A percentile compares a stretch with the other conserved stretches of the same genome.
phyloP scores from a whole-genome alignment of 805 yeast species.

The Pichia occidentalis region DNA sequence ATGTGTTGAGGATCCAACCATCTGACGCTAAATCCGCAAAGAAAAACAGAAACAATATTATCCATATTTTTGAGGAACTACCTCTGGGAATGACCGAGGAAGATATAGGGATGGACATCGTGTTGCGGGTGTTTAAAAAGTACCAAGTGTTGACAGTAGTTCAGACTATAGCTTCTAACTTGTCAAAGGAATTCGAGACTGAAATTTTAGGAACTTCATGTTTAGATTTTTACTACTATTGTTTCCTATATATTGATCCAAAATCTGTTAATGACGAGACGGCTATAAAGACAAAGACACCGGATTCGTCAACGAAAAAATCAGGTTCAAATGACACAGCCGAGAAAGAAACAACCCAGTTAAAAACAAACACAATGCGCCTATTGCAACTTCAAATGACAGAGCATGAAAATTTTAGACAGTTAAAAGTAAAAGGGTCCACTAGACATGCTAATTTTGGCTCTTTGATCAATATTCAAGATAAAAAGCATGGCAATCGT shows the following conservation, averaged over 20 bases:
- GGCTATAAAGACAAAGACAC: neutral
- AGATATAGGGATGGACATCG: slow-evolving; percentile 60
- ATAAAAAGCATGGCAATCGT: slow-evolving; percentile 44
- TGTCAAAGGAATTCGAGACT: slow-evolving; percentile 58
- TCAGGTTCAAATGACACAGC: slow-evolving; percentile 2
- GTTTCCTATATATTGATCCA: slow-evolving; percentile 51
- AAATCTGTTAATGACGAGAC: slow-evolving; percentile 17
- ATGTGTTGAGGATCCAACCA: slow-evolving; percentile 72
- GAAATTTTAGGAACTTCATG: slow-evolving; percentile 54
- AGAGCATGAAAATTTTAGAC: slow-evolving; percentile 48
- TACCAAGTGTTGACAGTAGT: slow-evolving; percentile 71
- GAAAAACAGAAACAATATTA: slow-evolving; percentile 15
- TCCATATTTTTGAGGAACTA: slow-evolving; percentile 33
- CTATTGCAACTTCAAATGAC: slow-evolving; percentile 6
- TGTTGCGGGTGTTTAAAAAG: slow-evolving; percentile 50
- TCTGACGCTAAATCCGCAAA: slow-evolving; percentile 41
- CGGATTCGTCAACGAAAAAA: neutral
- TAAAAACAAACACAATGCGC: neutral
- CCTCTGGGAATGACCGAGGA: slow-evolving; percentile 54
- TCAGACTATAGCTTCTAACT: slow-evolving; percentile 60
- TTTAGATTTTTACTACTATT: slow-evolving; percentile 61
- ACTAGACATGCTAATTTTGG: slow-evolving; percentile 88
- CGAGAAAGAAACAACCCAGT: neutral
- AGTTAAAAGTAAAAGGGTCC: slow-evolving; percentile 18
- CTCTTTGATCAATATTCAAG: slow-evolving; percentile 66